A percentile compares a stretch with the other conserved stretches of the same genome.
Conservation (phyloP, 306 rosid species). For the Pyrus bretschneideri region DNA sequence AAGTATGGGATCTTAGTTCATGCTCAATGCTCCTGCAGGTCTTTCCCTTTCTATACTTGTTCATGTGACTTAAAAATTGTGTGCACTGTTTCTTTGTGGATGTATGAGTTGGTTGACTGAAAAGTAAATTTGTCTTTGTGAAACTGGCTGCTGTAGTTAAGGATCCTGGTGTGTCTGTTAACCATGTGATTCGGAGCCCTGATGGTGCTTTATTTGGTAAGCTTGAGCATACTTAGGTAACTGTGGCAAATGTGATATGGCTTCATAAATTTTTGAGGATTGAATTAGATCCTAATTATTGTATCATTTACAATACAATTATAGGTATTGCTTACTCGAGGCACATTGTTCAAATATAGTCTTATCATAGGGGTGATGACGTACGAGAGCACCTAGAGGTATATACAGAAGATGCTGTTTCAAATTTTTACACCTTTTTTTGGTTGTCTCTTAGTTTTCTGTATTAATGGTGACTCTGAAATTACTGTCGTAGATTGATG, state of each 20-base stretch:
- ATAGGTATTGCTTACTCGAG: slow-evolving; percentile 92
- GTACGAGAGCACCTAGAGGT: slow-evolving; percentile 81
- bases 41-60: too few relatives aligned
- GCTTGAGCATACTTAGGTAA: slow-evolving; percentile 17
- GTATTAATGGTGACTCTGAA: slow-evolving; percentile 3
- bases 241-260: slow-evolving; percentile 1
- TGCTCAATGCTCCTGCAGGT: slow-evolving; percentile 95
- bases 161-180: too few relatives aligned
- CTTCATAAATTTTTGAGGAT: neutral
- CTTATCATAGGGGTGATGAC: slow-evolving; percentile 69
- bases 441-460: slow-evolving; percentile 8
- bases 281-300: neutral
- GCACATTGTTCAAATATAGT: slow-evolving; percentile 91
- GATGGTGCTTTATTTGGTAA: slow-evolving; percentile 90
- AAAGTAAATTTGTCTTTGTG: too few relatives aligned
- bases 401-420: slow-evolving; percentile 6
- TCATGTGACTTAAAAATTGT: too few relatives aligned
- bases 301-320: slow-evolving; percentile 2
- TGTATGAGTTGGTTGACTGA: too few relatives aligned
- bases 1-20: slow-evolving; percentile 90
- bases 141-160: too few relatives aligned
- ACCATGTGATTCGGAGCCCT: slow-evolving; percentile 73
- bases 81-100: too few relatives aligned
- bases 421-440: neutral
- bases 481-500: slow-evolving; percentile 64